Base-by-base conservation (phyloP, 441 rosid genomes). In the Adansonia rubrostipa region DNA sequence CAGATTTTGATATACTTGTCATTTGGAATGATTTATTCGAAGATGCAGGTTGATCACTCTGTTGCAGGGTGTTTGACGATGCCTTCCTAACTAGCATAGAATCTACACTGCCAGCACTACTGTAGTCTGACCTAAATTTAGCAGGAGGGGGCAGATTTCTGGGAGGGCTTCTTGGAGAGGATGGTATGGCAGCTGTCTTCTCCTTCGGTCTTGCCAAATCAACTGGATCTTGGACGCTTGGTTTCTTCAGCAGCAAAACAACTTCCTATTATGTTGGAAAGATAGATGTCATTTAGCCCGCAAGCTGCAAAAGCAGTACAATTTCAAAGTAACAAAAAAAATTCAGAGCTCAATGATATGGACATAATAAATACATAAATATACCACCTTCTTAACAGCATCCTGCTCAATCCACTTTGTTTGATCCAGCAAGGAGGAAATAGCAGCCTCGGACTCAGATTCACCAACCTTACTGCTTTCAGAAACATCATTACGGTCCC, bases 161-260 rank as follows among this genome's bases (percentile, higher is more conserved):
- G 36, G 87, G 79, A 65, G 92, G 81, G 80, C 80, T 83, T 80
- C 84, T 82, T 5, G 89, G 85, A 78, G 92, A 91, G 65, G 88
- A 78, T 48, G 85, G 81, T 63, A 83, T 80, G 75, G 86, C 85
- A 60, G 85, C 53, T 48, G 85, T 76, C 87, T 80, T 91, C 85
- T 86, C 97, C 86, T 86, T 89, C 48, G 87, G 78, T 79, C 86
- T 89, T 76, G 88, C 97, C 77, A 81, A 79, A 78, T 91, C 95
- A 71, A 81, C 86, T 65, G 75, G 77, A 74, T 85, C 88, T 79
- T 80, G 88, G 67, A 69, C 69, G 80, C 83, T 69, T 61, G 42
- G 76, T 77, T 81, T 86, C 84, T 88, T 87, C 61, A 80, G 88
- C 11, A 42, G 79, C 14, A 66, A 65, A 78, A 77, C 68, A 76